phyloP scores from a whole-genome alignment of 257 asterid species.

The Solanum piurae region DNA sequence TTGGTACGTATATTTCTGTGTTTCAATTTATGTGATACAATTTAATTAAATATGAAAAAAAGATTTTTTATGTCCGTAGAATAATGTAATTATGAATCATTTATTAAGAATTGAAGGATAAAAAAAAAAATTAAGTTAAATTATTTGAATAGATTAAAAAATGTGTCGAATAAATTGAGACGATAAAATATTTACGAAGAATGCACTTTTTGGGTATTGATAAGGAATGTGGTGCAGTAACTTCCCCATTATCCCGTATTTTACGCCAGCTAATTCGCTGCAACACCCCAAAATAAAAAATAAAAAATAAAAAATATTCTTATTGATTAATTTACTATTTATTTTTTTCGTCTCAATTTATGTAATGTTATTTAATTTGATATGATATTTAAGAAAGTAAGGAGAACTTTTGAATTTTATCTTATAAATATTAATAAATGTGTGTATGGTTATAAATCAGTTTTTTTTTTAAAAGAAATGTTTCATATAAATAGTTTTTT shows the following conservation, averaged over 20 bases:
- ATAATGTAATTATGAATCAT: neutral
- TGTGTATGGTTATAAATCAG: too few species aligned
- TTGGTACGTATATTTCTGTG: rapidly evolving
- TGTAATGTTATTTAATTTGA: too few species aligned
- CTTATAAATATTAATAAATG: too few species aligned
- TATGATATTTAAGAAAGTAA: too few species aligned
- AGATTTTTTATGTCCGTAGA: rapidly evolving
- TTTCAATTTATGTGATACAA: too few species aligned
- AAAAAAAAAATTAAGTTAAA: neutral
- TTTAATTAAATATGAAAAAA: too few species aligned
- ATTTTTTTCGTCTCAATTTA: too few species aligned
- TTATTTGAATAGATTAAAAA: neutral
- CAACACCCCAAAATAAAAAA: neutral
- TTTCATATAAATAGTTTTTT: too few species aligned
- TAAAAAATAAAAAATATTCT: too few species aligned
- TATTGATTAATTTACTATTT: too few species aligned
- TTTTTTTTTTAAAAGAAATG: too few species aligned
- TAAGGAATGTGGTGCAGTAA: neutral
- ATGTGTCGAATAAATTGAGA: neutral
- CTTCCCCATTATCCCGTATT: neutral
- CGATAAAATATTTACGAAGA: neutral
- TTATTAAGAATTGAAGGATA: rapidly evolving
- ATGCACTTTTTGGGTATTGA: neutral
- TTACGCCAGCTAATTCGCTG: neutral
- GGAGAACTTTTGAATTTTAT: too few species aligned